phyloP scores from a whole-genome alignment of 805 yeast genomes.

The Kodamaea restingae region DNA sequence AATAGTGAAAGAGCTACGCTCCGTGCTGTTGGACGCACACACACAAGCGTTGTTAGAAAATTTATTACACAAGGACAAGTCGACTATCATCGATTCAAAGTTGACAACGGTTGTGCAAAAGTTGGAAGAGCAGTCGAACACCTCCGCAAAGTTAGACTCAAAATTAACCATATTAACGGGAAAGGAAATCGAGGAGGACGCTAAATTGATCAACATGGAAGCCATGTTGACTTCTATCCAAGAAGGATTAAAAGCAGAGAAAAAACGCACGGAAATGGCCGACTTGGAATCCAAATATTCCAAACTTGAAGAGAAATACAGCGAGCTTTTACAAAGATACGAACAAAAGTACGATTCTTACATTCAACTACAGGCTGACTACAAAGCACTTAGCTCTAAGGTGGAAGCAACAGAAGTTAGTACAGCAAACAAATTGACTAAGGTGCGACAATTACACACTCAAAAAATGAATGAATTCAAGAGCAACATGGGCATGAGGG shows the following conservation, averaged over 20 bases:
- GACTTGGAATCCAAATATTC: constrained; percentile 1
- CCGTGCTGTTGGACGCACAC: constrained; percentile 21
- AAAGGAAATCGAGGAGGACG: constrained; percentile 1
- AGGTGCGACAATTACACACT: constrained; percentile 23
- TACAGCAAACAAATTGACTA: constrained; percentile 11
- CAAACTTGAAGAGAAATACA: constrained; percentile 12
- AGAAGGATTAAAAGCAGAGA: neutral
- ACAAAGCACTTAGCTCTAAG: constrained; percentile 16
- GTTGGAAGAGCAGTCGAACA: neutral
- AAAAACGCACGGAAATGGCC: constrained; percentile 11
- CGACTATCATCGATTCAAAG: constrained; percentile 4
- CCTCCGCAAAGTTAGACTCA: neutral
- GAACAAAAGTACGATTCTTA: constrained; percentile 23
- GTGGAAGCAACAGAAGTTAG: constrained; percentile 10
- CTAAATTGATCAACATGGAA: neutral
- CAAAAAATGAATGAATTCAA: constrained; percentile 15
- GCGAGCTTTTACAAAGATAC: constrained; percentile 18
- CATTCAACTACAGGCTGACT: constrained; percentile 19
- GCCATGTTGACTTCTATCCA: neutral
- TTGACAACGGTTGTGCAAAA: constrained; percentile 1
- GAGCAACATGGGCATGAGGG: constrained; percentile 1
- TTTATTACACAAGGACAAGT: constrained; percentile 10
- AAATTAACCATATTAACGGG: neutral
- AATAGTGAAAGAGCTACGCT: constrained; percentile 22
- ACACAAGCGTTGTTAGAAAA: constrained; percentile 15